A percentile compares a stretch with the other conserved stretches of the same genome.
Evolutionary conservation across 73 alveolate genomes (phyloP).

Genomic region (Symbiodinium pilosum): DNA sequence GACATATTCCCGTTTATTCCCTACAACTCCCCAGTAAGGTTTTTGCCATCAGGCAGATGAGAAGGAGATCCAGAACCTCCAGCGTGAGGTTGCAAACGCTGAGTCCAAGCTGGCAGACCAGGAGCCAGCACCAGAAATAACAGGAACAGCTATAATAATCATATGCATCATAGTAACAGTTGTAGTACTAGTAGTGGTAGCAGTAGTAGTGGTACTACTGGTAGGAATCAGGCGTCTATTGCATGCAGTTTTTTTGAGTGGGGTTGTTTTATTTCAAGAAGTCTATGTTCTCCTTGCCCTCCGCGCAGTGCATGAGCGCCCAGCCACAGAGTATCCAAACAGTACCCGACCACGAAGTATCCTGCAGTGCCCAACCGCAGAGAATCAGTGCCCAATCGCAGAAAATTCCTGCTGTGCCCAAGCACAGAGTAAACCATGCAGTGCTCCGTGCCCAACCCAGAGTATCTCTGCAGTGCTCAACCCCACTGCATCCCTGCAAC

Average conservation of each 20-base stretch:
- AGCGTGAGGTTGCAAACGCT: conserved; percentile 75
- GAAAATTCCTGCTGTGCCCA: no score
- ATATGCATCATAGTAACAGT: no score
- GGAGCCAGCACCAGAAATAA: neutral
- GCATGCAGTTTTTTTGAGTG: neutral
- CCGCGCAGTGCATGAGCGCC: neutral
- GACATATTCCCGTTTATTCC: neutral
- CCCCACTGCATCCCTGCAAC: no score
- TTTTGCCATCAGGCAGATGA: conserved; percentile 41
- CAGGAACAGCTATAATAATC: no score
- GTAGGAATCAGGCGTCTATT: no score
- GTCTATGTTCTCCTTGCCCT: neutral
- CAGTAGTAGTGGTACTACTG: neutral
- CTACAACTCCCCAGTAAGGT: neutral
- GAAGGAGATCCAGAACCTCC: conserved; percentile 59
- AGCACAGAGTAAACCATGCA: no score
- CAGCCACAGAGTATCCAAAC: no score
- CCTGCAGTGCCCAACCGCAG: no score
- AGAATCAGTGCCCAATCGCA: no score
- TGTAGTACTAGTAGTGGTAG: neutral
- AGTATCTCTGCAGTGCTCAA: no score
- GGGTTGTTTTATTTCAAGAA: neutral
- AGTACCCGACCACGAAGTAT: no score
- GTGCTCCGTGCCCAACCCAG: no score
- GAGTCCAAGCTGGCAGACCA: conserved; percentile 79